phyloP scores from a whole-genome alignment of 805 yeast genomes.

The Torulaspora maleeae region DNA sequence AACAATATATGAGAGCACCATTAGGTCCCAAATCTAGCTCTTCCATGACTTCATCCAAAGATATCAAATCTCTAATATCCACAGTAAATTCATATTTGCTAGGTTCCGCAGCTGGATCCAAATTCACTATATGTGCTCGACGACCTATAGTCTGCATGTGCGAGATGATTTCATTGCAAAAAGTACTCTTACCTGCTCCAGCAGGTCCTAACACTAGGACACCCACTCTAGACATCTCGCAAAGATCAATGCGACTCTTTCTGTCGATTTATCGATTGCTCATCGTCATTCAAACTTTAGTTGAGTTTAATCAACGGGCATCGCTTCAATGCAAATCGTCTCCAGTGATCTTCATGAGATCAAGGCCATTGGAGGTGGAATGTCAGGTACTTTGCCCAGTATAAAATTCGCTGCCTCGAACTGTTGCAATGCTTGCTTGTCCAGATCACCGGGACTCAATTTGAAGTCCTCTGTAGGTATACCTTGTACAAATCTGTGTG shows the following conservation, averaged over 20 bases:
- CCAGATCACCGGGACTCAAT: conserved; percentile 37
- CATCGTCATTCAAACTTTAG: not conserved
- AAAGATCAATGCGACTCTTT: not conserved
- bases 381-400: conserved; percentile 66
- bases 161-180: conserved; percentile 80
- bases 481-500: conserved; percentile 35
- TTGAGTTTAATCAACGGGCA: conserved; percentile 5
- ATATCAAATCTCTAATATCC: conserved; percentile 85
- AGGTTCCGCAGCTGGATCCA: conserved; percentile 97
- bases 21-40: conserved; percentile 92
- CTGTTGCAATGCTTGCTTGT: conserved; percentile 41
- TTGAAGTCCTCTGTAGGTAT: conserved; percentile 28
- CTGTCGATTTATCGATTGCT: not conserved
- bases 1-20: conserved; percentile 90
- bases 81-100: conserved; percentile 86
- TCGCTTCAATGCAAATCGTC: conserved; percentile 6
- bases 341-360: conserved; percentile 5
- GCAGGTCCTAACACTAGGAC: conserved; percentile 95
- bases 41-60: conserved; percentile 91
- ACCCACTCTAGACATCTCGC: conserved; percentile 85
- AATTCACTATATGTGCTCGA: conserved; percentile 87
- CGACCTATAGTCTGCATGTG: conserved; percentile 90
- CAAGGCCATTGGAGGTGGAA: conserved; percentile 59
- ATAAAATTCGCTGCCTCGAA: conserved; percentile 47
- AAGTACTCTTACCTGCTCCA: conserved; percentile 93